Evolutionary conservation across 1,284 basidiomycete species (phyloP).

Genomic region (Naganishia sp.): DNA sequence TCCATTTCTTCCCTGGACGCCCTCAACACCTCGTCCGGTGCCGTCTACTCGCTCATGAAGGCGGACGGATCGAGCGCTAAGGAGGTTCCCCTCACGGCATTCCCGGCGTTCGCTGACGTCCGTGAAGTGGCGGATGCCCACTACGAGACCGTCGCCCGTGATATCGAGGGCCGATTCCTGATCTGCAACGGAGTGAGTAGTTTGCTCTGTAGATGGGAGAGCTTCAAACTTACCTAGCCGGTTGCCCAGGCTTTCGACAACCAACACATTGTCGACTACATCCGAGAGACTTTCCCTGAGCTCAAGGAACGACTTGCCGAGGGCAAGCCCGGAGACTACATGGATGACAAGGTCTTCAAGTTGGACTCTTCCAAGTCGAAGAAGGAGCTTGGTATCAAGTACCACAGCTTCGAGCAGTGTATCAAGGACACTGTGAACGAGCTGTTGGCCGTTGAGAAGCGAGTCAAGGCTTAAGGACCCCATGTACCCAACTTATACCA

Average conservation of each 20-base stretch:
- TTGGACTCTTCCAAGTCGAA: constrained; percentile 39
- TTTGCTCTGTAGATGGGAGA: neutral
- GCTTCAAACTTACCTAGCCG: neutral
- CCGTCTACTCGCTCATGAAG: constrained; percentile 36
- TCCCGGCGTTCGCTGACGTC: constrained; percentile 37
- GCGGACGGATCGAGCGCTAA: constrained; percentile 32
- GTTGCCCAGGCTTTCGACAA: constrained; percentile 33
- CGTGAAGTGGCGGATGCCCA: constrained; percentile 43
- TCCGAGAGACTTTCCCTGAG: constrained; percentile 37
- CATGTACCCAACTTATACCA: neutral
- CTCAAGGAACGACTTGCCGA: constrained; percentile 38
- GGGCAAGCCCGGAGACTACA: constrained; percentile 34
- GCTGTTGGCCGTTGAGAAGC: constrained; percentile 39
- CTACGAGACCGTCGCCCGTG: constrained; percentile 37
- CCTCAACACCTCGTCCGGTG: constrained; percentile 39
- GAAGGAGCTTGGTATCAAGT: constrained; percentile 41
- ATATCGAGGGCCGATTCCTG: constrained; percentile 38
- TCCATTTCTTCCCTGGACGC: constrained; percentile 34
- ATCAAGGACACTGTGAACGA: constrained; percentile 38
- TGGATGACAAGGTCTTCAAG: constrained; percentile 37
- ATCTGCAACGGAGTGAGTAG: constrained; percentile 37
- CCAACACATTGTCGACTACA: constrained; percentile 38
- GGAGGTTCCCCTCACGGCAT: constrained; percentile 34
- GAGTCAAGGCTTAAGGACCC: constrained; percentile 2
- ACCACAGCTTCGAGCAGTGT: constrained; percentile 38